A percentile compares a stretch with the other conserved stretches of the same genome.
These are phyloP conservation scores for Eimeria brunetti DNA, from an alignment of 169 alveolate genomes.

Conservation along the genomic window DNA sequence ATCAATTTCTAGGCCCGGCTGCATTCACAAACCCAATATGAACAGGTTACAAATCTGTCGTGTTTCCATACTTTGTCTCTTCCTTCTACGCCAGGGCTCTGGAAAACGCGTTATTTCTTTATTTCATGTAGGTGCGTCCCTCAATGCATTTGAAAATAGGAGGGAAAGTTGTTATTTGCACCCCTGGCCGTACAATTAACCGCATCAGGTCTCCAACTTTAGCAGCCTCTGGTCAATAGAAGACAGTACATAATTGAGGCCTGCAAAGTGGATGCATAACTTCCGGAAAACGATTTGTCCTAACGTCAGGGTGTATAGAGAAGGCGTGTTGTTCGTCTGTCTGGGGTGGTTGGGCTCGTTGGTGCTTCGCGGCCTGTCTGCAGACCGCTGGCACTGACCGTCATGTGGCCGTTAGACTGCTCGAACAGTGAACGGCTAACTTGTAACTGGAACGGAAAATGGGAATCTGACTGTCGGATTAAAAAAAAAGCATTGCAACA, in stretches of 20 bases:
- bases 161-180: slow-evolving; percentile 88
- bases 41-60: no score
- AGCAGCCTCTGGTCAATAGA: slow-evolving; percentile 96
- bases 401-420: slow-evolving; percentile 74
- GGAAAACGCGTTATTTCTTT: no score
- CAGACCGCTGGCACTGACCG: slow-evolving; percentile 84
- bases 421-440: slow-evolving; percentile 87
- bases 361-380: slow-evolving; percentile 81
- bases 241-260: slow-evolving; percentile 95
- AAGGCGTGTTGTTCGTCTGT: slow-evolving; percentile 36
- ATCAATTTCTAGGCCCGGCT: no score
- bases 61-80: no score
- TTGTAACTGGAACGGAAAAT: slow-evolving; percentile 96
- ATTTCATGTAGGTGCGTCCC: slow-evolving; percentile 67
- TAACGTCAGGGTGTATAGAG: slow-evolving; percentile 88
- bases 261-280: slow-evolving; percentile 95
- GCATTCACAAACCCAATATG: no score
- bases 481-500: slow-evolving; percentile 86
- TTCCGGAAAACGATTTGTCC: slow-evolving; percentile 96
- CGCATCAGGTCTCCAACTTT: slow-evolving; percentile 97
- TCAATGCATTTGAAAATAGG: slow-evolving; percentile 85
- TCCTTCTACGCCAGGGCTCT: no score
- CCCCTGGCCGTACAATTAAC: slow-evolving; percentile 95
- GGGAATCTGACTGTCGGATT: slow-evolving; percentile 95
- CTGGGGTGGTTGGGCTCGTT: neutral